phyloP scores from a whole-genome alignment of 108 stramenopile species.

The Epipyxis sp. region DNA sequence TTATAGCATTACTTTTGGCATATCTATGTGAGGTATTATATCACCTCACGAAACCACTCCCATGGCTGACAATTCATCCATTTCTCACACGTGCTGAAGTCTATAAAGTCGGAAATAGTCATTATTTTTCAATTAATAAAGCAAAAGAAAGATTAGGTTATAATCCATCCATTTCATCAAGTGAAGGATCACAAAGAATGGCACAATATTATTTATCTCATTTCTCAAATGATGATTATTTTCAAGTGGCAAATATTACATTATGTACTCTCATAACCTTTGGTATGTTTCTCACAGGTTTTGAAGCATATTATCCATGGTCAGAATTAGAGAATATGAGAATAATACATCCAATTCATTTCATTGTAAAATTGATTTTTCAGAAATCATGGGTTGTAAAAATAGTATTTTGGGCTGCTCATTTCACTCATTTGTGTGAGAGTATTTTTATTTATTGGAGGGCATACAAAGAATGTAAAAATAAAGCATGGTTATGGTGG shows the following conservation, averaged over 20 bases:
- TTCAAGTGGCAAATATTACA: not conserved
- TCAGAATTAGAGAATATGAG: not conserved
- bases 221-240: not conserved
- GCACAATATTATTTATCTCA: not conserved
- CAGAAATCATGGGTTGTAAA: not conserved
- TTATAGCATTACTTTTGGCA: not conserved
- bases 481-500: not conserved
- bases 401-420: not conserved
- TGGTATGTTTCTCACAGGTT: not conserved
- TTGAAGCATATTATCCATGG: not conserved
- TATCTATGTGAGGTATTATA: not conserved
- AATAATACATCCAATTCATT: not conserved
- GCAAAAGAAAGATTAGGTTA: not conserved
- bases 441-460: not conserved
- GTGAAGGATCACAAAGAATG: not conserved
- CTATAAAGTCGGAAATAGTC: not conserved
- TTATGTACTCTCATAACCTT: not conserved
- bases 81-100: conserved; percentile 4
- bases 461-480: not conserved
- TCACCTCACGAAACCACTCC: too few relatives aligned
- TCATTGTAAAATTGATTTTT: not conserved
- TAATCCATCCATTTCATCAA: not conserved
- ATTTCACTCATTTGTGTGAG: not conserved
- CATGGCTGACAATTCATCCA: not conserved
- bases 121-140: not conserved